Evolutionary conservation across 371 early-diverging fungal species (phyloP).

Genomic region (Conidiobolus incongruus): DNA sequence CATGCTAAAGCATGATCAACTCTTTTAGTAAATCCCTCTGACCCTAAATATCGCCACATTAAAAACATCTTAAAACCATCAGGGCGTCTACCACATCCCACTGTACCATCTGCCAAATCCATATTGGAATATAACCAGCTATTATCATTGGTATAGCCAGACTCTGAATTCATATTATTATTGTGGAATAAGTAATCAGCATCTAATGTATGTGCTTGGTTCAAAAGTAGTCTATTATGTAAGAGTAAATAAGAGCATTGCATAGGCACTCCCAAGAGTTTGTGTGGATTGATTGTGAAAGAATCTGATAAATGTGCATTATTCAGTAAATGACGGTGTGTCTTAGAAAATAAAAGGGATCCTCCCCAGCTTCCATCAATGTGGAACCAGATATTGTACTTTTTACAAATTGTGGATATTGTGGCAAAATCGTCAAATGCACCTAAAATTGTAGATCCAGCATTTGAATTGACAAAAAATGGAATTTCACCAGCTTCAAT

Average conservation of each 20-base stretch:
- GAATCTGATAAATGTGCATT: slow-evolving; percentile 35
- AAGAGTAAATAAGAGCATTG: slow-evolving; percentile 62
- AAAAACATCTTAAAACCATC: slow-evolving; percentile 68
- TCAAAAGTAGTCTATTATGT: slow-evolving; percentile 20
- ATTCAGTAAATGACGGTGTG: slow-evolving; percentile 16
- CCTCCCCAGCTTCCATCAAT: slow-evolving; percentile 77
- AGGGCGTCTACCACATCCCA: slow-evolving; percentile 69
- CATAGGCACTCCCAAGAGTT: slow-evolving; percentile 58
- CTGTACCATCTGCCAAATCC: slow-evolving; percentile 57
- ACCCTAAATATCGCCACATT: slow-evolving; percentile 60
- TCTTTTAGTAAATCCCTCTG: slow-evolving; percentile 17
- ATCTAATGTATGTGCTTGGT: slow-evolving; percentile 26
- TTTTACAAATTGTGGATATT: slow-evolving; percentile 28
- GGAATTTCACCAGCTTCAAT: slow-evolving; percentile 23
- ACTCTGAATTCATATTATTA: slow-evolving; percentile 16
- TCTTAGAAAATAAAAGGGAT: slow-evolving; percentile 26
- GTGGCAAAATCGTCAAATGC: slow-evolving; percentile 52
- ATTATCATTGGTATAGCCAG: too few relatives aligned
- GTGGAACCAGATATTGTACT: slow-evolving; percentile 56
- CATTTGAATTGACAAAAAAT: slow-evolving; percentile 66
- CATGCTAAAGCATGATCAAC: slow-evolving; percentile 21
- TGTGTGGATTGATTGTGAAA: slow-evolving; percentile 66
- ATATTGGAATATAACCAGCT: not conserved
- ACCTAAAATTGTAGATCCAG: slow-evolving; percentile 73
- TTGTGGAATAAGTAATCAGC: slow-evolving; percentile 64